Evolutionary conservation across 108 stramenopile species (phyloP).

Genomic region (Nitzschia putrida): DNA sequence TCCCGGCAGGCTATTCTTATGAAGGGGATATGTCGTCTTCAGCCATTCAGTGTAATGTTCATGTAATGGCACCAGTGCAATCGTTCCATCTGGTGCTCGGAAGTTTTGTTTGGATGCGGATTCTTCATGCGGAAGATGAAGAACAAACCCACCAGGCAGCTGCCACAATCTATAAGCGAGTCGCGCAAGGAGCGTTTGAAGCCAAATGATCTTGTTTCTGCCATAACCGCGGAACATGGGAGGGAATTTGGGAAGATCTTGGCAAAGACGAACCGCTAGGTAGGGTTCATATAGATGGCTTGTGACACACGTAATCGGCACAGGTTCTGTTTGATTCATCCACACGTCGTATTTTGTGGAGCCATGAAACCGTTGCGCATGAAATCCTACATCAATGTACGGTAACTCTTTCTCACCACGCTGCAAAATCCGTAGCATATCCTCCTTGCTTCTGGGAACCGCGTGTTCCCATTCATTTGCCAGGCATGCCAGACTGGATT

Average conservation of each 20-base stretch:
- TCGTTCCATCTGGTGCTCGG: not conserved
- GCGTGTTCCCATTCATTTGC: constrained; percentile 44
- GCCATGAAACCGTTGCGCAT: constrained; percentile 47
- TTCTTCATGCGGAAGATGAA: constrained; percentile 75
- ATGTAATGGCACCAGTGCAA: not conserved
- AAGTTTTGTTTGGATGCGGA: constrained; percentile 41
- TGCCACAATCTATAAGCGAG: constrained; percentile 61
- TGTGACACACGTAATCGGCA: constrained; percentile 57
- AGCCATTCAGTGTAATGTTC: constrained; percentile 7
- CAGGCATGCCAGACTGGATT: not conserved
- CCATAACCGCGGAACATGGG: constrained; percentile 73
- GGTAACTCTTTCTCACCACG: not conserved
- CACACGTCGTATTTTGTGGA: constrained; percentile 57
- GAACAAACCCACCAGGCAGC: constrained; percentile 53
- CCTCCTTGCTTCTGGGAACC: constrained; percentile 53
- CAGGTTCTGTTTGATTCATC: constrained; percentile 38
- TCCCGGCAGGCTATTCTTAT: too few species aligned
- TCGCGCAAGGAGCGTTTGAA: constrained; percentile 52
- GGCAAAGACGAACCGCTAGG: constrained; percentile 61
- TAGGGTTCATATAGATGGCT: constrained; percentile 80
- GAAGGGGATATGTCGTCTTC: not conserved
- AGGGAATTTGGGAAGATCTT: constrained; percentile 66
- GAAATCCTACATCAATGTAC: constrained; percentile 7
- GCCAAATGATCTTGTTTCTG: constrained; percentile 75
- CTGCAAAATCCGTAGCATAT: constrained; percentile 26